Conservation (phyloP, 2,329 filamentous ascomycete species). For the Huntiella decipiens region DNA sequence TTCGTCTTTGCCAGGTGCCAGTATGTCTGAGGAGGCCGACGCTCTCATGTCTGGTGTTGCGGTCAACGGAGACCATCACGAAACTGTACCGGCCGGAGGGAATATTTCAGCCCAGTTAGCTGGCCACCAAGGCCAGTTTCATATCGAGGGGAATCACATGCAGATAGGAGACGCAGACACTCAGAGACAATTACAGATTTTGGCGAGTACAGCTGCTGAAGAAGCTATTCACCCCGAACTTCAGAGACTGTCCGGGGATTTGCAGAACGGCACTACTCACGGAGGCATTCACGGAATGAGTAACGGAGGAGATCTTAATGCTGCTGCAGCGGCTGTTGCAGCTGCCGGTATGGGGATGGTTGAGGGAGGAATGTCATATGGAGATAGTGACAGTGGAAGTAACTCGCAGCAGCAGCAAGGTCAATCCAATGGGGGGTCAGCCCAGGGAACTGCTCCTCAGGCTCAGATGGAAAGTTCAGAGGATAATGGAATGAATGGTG, state of each 20-base stretch:
- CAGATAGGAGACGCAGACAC: conserved; percentile 8
- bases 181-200: conserved; percentile 12
- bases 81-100: neutral
- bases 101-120: conserved; percentile 6
- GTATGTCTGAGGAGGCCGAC: neutral
- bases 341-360: conserved; percentile 7
- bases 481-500: neutral
- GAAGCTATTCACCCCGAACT: conserved; percentile 15
- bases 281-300: neutral
- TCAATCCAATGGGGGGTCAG: neutral
- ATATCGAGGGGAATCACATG: conserved; percentile 2
- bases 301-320: conserved; percentile 3
- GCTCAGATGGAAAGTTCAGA: too few species aligned
- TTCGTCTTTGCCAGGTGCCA: neutral
- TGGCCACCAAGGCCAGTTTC: neutral
- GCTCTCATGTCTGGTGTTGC: neutral
- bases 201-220: conserved; percentile 13
- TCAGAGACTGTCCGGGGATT: conserved; percentile 13
- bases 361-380: neutral
- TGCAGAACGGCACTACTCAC: neutral
- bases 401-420: conserved; percentile 1
- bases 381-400: neutral
- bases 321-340: conserved; percentile 9
- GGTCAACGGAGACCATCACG: neutral
- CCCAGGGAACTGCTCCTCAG: neutral